Conservation (phyloP, 495 filamentous ascomycete genomes). For the Symbiotaphrina buchneri region DNA sequence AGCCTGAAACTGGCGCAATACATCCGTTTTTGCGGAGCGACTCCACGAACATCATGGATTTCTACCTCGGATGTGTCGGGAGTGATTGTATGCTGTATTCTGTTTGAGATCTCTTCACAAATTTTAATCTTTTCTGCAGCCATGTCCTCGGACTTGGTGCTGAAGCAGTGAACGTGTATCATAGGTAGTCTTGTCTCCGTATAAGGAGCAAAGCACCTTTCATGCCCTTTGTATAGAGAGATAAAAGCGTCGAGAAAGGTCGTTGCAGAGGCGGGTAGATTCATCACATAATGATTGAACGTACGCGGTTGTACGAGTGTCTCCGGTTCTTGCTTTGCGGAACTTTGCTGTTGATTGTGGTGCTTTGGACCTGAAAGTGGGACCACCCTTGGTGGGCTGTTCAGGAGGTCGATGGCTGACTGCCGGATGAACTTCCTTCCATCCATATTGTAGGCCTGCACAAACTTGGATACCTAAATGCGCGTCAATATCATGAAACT, state of each 20-base stretch:
- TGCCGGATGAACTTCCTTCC: slow-evolving; percentile 57
- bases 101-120: slow-evolving; percentile 39
- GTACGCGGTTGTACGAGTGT: slow-evolving; percentile 35
- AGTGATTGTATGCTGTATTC: slow-evolving; percentile 36
- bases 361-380: background rate
- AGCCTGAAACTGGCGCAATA: slow-evolving; percentile 85
- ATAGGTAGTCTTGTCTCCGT: slow-evolving; percentile 40
- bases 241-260: slow-evolving; percentile 70
- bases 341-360: background rate
- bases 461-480: slow-evolving; percentile 40
- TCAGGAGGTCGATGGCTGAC: slow-evolving; percentile 38
- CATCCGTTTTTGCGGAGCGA: slow-evolving; percentile 87
- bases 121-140: slow-evolving; percentile 22
- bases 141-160: slow-evolving; percentile 33
- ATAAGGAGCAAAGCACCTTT: slow-evolving; percentile 38
- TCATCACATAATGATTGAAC: slow-evolving; percentile 89
- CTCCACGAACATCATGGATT: slow-evolving; percentile 62
- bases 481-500: background rate
- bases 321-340: slow-evolving; percentile 10
- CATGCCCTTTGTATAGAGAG: slow-evolving; percentile 51
- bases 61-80: slow-evolving; percentile 35
- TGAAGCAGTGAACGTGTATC: slow-evolving; percentile 85
- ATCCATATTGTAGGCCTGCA: slow-evolving; percentile 58
- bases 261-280: slow-evolving; percentile 75
- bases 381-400: slow-evolving; percentile 11